These are phyloP conservation scores for Paracamarosporium sp. DNA, from an alignment of 2,329 filamentous ascomycete genomes.

Conservation along the genomic window DNA sequence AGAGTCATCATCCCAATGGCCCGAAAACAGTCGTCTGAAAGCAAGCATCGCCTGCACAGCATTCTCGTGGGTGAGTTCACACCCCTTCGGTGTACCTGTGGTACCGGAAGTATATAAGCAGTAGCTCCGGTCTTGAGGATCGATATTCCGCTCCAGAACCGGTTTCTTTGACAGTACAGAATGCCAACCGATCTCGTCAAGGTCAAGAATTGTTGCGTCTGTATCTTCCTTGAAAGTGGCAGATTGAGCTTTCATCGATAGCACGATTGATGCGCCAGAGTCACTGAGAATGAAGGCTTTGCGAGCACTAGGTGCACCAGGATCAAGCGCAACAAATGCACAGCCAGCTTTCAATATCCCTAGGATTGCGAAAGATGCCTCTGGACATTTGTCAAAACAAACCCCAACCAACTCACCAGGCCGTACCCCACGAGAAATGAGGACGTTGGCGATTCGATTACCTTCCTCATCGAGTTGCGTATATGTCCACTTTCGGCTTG, in stretches of 20 bases:
- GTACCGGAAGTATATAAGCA: conserved; percentile 89
- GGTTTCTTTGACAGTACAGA: conserved; percentile 44
- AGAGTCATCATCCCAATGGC: conserved; percentile 75
- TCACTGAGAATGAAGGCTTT: conserved; percentile 81
- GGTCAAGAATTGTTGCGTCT: conserved; percentile 51
- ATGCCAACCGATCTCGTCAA: conserved; percentile 51
- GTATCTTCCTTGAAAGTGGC: conserved; percentile 43
- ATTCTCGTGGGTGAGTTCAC: conserved; percentile 87
- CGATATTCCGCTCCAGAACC: conserved; percentile 26
- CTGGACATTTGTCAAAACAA: conserved; percentile 84
- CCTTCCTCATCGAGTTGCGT: conserved; percentile 72
- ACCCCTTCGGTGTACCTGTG: conserved; percentile 86
- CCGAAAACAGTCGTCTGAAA: conserved; percentile 78
- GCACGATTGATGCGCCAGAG: conserved; percentile 68
- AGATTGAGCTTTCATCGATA: conserved; percentile 62
- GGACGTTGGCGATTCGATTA: conserved; percentile 73
- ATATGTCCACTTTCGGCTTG: conserved; percentile 73
- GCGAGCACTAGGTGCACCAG: conserved; percentile 72
- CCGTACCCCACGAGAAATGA: conserved; percentile 57
- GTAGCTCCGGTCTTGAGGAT: conserved; percentile 71
- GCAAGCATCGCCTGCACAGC: conserved; percentile 88
- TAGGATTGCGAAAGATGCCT: conserved; percentile 82
- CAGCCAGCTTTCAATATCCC: conserved; percentile 84
- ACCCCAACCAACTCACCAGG: conserved; percentile 73
- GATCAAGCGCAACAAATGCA: conserved; percentile 81